Evolutionary conservation across 106 monocot species (phyloP), one percentile per base, ranked within the genome.

Genomic region (Vanilla planifolia): DNA sequence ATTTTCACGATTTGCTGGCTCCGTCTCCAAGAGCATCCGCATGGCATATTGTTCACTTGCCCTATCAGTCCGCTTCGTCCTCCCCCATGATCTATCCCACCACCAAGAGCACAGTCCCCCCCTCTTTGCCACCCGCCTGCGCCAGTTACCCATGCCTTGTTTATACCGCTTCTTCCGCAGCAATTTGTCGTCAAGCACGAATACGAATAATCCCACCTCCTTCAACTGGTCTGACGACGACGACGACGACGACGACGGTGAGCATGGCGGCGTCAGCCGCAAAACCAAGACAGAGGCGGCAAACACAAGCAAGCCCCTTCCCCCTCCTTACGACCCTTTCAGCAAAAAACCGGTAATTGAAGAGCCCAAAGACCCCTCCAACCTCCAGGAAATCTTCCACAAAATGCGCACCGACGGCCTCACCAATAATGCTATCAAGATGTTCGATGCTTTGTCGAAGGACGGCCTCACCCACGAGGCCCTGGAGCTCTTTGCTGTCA

Each of bases 381-480:
- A 98, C 58, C 92, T 98, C 40, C 87, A 92, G 55, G 77, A 88
- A 59, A 53, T 98, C 75, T 98, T 98, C 75, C 88, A 92, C 79
- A 59, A 60, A 30, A 85, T 98, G 88, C 84, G 92, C 26, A 79
- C 79, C 36, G 80, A 88, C 16, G 98, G 98, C 63, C 87, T 98
- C 59, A 82, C 77, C 66, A 71, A 84, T 65, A 32, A 70, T 30
- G 92, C 98, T 56, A 51, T 92, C 85, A 98, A 92, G 82, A 98
- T 98, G 98, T 98, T 98, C 82, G 98, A 98, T 77, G 88, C 74
- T 45, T 69, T 98, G 71, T 92, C 92, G 44, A 88, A 85, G 65
- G 85, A 88, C 64, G 98, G 98, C 20, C 79, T 82, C 43, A 92
- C 85, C 63, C 98, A 98, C 85, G 92, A 98, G 63, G 98, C 98